Evolutionary conservation across 257 asterid species (phyloP), one percentile per base, ranked within the genome.

Genomic region (Coffea eugenioides): DNA sequence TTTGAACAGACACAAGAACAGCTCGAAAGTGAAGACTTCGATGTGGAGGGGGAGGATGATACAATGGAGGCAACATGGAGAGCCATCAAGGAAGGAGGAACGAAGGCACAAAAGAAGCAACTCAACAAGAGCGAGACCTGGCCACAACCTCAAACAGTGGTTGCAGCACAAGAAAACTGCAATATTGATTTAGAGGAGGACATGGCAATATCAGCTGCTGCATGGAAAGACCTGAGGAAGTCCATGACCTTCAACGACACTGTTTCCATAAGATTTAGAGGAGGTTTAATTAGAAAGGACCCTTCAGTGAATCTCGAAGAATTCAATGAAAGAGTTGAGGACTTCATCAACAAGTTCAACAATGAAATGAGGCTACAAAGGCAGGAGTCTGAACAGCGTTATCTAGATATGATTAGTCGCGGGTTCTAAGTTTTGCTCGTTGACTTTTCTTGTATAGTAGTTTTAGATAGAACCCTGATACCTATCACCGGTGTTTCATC

Each of bases 51-150:
- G 43, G 87, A 73, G 15, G 87, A 77, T 4, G 90, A 86, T 69
- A 85, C 91, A 15, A 84, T 92, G 84, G 97, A 88, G 79, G 91
- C 92, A 13, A 87, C 92, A 2, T 92, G 97, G 97, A 82, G 52
- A 74, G 88, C 90, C 4, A 92, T 92, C 36, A 86, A 71, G 0
- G 91, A 75, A 57, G 90, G 82, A 62, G 87, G 77, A 68, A 31
- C 57, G 41, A 80, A 59, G 75, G 34, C 84, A 12, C 75, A 66
- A 48, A 78, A 52, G 34, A 77, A 87, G 68, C 81, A 79, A 46
- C 80, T 90, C 8, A 88, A 78, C 61, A 88, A 88, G 79, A 81
- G 93, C 59, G 92, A 92, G 27, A 88, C 92, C 1, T 89, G 90
- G 56, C 74, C 85, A 7, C 68, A 75, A 5, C 52, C 48, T 36